A percentile compares a stretch with the other conserved stretches of the same genome.
Evolutionary conservation across 176 grass and related monocot genomes (phyloP).

Genomic region (Otatea glauca): DNA sequence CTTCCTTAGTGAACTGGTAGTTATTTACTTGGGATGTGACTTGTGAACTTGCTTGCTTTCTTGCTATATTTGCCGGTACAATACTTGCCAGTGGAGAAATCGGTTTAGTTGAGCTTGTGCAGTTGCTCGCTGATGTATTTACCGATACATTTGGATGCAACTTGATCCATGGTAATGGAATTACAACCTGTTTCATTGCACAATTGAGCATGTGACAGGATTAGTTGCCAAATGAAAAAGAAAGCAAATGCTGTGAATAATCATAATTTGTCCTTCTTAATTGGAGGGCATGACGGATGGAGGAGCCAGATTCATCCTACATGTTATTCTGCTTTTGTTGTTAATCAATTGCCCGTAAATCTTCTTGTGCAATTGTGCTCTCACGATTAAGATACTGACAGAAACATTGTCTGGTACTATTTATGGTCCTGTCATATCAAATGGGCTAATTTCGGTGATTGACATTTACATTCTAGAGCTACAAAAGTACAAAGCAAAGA

Average conservation of each 20-base stretch:
- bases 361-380: neutral
- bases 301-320: neutral
- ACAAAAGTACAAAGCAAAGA: neutral
- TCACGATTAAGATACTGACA: slow-evolving; percentile 5
- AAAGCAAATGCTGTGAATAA: neutral
- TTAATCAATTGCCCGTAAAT: neutral
- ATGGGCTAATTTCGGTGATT: slow-evolving; percentile 7
- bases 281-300: slow-evolving; percentile 8
- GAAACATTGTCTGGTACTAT: neutral
- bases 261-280: slow-evolving; percentile 2
- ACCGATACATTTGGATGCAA: neutral
- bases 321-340: slow-evolving; percentile 18
- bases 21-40: slow-evolving; percentile 22
- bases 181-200: slow-evolving; percentile 11
- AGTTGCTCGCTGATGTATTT: neutral
- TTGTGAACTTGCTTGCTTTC: slow-evolving; percentile 12
- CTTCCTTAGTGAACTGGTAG: slow-evolving; percentile 5
- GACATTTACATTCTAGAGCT: slow-evolving; percentile 17
- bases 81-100: slow-evolving; percentile 15
- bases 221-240: neutral
- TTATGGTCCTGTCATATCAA: neutral
- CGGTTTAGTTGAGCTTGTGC: neutral
- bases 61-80: slow-evolving; percentile 27
- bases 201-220: neutral
- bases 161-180: neutral